Percentiles rank a stretch among this genome's conserved stretches.
These are phyloP conservation scores for Lablab purpureus DNA, from an alignment of 306 rosid genomes.

Conservation along the genomic window DNA sequence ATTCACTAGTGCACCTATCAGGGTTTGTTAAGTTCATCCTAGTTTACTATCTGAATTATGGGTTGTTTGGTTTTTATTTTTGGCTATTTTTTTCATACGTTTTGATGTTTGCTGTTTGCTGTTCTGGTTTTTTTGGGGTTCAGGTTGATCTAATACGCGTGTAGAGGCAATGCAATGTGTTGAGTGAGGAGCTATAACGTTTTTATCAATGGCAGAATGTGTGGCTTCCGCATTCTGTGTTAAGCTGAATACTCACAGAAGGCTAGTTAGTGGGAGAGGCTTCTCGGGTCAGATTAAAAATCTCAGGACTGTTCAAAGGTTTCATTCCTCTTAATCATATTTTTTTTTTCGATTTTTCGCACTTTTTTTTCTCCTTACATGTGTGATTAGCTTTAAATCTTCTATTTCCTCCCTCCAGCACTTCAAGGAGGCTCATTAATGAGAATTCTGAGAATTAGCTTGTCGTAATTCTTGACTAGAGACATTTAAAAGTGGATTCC, in stretches of 20 bases:
- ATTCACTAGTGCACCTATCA: neutral
- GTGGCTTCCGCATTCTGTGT: conserved; percentile 63
- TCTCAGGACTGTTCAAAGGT: conserved; percentile 59
- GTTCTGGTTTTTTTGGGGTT: conserved; percentile 14
- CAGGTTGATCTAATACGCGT: conserved; percentile 40
- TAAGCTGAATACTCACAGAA: conserved; percentile 59
- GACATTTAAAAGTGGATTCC: conserved; percentile 21
- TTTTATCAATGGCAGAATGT: conserved; percentile 69
- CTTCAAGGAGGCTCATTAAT: neutral
- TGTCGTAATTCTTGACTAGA: conserved; percentile 7
- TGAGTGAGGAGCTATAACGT: conserved; percentile 47
- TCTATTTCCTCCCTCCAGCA: conserved; percentile 17
- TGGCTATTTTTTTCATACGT: neutral
- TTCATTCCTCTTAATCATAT: neutral
- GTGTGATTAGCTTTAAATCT: neutral
- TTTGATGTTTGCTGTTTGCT: conserved; percentile 43
- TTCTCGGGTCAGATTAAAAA: conserved; percentile 39
- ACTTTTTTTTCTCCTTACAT: conserved; percentile 25
- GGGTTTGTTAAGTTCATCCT: conserved; percentile 15
- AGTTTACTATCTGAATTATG: conserved; percentile 19
- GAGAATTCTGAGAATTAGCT: conserved; percentile 4
- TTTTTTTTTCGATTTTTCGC: neutral
- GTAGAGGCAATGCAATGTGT: conserved; percentile 50
- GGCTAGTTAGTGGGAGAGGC: conserved; percentile 41
- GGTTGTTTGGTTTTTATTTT: neutral